A percentile compares a stretch with the other conserved stretches of the same genome.
phyloP scores from a whole-genome alignment of 768 basidiomycete species.

The Suillus alpinus region DNA sequence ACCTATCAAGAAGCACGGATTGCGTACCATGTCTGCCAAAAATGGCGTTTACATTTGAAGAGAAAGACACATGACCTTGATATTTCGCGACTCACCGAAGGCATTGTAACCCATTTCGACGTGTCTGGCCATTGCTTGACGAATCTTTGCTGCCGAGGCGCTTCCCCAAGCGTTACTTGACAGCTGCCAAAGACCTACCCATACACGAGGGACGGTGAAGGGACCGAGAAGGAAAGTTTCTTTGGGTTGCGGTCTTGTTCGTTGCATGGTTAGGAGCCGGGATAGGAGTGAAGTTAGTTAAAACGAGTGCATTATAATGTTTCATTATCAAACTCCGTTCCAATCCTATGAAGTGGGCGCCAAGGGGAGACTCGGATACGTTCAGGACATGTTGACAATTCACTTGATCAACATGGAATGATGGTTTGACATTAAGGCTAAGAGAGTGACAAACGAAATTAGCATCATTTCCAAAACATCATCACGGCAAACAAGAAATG shows the following conservation, averaged over 20 bases:
- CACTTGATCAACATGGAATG: background rate
- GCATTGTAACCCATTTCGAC: conserved; percentile 52
- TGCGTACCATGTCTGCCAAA: conserved; percentile 54
- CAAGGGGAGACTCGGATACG: background rate
- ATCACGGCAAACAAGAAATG: conserved; percentile 12
- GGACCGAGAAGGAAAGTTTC: conserved; percentile 60
- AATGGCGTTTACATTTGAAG: conserved; percentile 8
- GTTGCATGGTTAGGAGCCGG: conserved; percentile 18
- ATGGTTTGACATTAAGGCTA: background rate
- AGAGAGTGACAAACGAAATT: background rate
- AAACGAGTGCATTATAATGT: conserved; percentile 18
- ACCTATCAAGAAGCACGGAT: conserved; percentile 9
- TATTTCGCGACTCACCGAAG: conserved; percentile 33
- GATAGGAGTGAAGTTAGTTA: conserved; percentile 8
- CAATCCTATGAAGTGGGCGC: conserved; percentile 14
- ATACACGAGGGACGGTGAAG: conserved; percentile 58
- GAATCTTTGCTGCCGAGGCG: conserved; percentile 61
- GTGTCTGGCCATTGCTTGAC: conserved; percentile 64
- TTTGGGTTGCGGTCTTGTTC: conserved; percentile 11
- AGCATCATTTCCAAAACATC: conserved; percentile 3
- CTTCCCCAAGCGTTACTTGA: conserved; percentile 86
- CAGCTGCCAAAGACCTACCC: conserved; percentile 83
- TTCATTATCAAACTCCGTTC: conserved; percentile 31
- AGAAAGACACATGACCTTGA: conserved; percentile 10
- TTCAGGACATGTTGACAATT: background rate